Conservation (phyloP, 1,284 basidiomycete genomes). For the Pseudozyma tsukubaensis region DNA sequence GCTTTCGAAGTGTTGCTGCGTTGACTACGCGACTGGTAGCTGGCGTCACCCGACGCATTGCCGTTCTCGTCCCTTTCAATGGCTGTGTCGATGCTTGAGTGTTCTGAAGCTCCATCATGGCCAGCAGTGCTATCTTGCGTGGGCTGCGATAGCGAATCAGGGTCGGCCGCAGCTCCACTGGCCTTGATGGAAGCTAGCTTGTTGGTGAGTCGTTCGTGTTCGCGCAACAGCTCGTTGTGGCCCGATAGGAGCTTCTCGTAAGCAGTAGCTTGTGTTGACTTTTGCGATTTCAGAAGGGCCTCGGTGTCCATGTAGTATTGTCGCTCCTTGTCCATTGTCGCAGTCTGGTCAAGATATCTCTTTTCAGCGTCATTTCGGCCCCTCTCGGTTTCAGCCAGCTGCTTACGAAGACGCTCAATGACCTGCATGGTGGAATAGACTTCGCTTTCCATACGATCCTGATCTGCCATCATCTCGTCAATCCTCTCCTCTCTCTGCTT, state of each 20-base stretch:
- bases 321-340: constrained; percentile 61
- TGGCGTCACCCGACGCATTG: background rate
- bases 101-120: background rate
- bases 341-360: constrained; percentile 51
- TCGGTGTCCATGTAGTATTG: constrained; percentile 61
- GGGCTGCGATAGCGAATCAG: background rate
- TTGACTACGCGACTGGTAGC: background rate
- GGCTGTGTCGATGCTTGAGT: background rate
- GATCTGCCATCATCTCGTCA: constrained; percentile 59
- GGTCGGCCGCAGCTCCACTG: background rate
- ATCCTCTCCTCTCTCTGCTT: constrained; percentile 55
- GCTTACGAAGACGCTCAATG: constrained; percentile 55
- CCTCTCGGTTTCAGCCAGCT: constrained; percentile 52
- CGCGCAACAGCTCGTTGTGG: constrained; percentile 51
- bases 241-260: constrained; percentile 51
- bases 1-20: constrained; percentile 1
- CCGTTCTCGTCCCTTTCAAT: background rate
- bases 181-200: constrained; percentile 43
- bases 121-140: background rate
- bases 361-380: constrained; percentile 53
- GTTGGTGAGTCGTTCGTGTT: constrained; percentile 53
- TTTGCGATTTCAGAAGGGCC: constrained; percentile 53
- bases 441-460: constrained; percentile 58
- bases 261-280: constrained; percentile 38
- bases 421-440: constrained; percentile 51